Conservation (phyloP, 2,329 filamentous ascomycete species). For the Beauveria sp. region DNA sequence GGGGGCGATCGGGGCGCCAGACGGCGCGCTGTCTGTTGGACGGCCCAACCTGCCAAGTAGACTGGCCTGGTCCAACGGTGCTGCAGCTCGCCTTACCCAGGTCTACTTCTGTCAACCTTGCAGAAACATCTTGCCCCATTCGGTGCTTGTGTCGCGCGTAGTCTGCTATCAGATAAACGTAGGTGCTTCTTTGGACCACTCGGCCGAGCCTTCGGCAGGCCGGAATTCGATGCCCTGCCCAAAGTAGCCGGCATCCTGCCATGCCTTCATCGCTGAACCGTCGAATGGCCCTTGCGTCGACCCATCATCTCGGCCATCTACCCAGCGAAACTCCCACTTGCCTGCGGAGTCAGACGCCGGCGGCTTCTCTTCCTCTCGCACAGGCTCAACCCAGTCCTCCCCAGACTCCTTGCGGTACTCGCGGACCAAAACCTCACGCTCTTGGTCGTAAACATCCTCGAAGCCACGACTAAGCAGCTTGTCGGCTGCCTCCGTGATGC, state of each 20-base stretch:
- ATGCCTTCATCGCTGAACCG: conserved; percentile 75
- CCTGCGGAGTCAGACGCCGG: conserved; percentile 48
- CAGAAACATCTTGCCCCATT: not conserved
- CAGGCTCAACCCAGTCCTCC: conserved; percentile 66
- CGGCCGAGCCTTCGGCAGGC: conserved; percentile 42
- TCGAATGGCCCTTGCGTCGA: conserved; percentile 84
- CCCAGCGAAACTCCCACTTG: conserved; percentile 86
- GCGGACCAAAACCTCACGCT: conserved; percentile 74
- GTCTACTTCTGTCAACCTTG: not conserved
- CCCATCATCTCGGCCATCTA: conserved; percentile 73
- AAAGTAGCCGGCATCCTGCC: conserved; percentile 90
- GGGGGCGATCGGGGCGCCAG: not conserved
- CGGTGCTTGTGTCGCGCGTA: not conserved
- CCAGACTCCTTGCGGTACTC: conserved; percentile 81
- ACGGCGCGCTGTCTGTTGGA: not conserved
- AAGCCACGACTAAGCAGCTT: conserved; percentile 75
- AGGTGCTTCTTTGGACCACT: conserved; percentile 42
- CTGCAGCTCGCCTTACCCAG: not conserved
- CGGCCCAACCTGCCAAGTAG: not conserved
- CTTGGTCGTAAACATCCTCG: conserved; percentile 84
- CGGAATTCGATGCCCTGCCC: conserved; percentile 79
- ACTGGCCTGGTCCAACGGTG: not conserved
- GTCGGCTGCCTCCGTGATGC: conserved; percentile 84
- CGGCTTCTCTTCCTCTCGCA: conserved; percentile 49
- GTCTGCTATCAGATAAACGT: conserved; percentile 38